These are phyloP conservation scores for Xanthoceras sorbifolium DNA, from an alignment of 345 rosid genomes.

Conservation along the genomic window DNA sequence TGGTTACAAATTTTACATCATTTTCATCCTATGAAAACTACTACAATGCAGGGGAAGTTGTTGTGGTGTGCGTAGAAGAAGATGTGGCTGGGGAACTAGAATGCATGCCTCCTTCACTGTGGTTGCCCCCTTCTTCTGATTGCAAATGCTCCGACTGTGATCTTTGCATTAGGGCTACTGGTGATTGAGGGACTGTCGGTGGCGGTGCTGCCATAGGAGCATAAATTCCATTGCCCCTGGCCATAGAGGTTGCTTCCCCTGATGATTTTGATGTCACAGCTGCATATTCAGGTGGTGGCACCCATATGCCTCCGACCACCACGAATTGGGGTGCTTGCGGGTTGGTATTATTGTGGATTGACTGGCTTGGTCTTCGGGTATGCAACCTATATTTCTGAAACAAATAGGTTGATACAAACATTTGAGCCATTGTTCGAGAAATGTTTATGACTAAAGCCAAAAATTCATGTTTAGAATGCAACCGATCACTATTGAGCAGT, in stretches of 20 bases:
- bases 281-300: conserved; percentile 63
- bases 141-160: conserved; percentile 29
- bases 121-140: conserved; percentile 55
- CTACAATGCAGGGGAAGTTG: conserved; percentile 47
- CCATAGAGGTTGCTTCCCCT: conserved; percentile 23
- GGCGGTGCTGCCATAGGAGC: conserved; percentile 50
- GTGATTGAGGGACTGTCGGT: too few species aligned
- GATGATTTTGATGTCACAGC: conserved; percentile 38
- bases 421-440: neutral
- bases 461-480: neutral
- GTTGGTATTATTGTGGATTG: conserved; percentile 42
- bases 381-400: conserved; percentile 90
- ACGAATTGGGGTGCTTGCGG: conserved; percentile 75
- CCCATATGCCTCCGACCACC: conserved; percentile 94
- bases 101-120: conserved; percentile 38
- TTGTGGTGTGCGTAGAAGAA: conserved; percentile 66
- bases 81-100: conserved; percentile 65
- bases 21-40: neutral
- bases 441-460: neutral
- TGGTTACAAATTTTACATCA: conserved; percentile 45
- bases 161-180: conserved; percentile 6
- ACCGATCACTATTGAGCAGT: neutral
- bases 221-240: conserved; percentile 35
- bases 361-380: conserved; percentile 68
- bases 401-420: neutral